Base-by-base conservation (phyloP, 257 asterid species). In the Verbascum thapsus region DNA sequence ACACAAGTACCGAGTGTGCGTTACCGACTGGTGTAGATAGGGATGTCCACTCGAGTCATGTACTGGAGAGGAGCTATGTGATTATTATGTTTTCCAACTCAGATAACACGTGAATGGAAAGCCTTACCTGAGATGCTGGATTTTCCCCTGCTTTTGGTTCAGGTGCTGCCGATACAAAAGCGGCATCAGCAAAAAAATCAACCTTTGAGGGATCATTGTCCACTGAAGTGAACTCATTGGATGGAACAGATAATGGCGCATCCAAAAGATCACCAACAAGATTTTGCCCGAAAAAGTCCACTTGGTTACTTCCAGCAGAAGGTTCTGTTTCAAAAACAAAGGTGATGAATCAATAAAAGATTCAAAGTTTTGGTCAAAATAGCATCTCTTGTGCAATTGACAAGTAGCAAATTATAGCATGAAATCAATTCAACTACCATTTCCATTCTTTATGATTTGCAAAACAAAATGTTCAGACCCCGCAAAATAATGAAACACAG, bases 101-200 rank as follows among this genome's bases (percentile, higher is more conserved):
- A 38, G 58, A 51, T 26, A 26, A 26, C 32, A 26, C 5, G 5
- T 26, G 38, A 12, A 23, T 6, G 59, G n/a, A 35, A 38, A 7
- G 32, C 51, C 68, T 44, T 74, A 94, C 99, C 88, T 80, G 87
- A 60, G 83, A 60, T 44, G 50, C 65, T 62, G 80, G 71, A 63
- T 67, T 54, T 58, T 67, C 77, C 70, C 60, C 79, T 6, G 66
- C 65, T 69, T 79, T 77, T 9, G 60, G 53, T 49, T 53, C 71
- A 13, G 94, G 63, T 35, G 80, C 51, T 65, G 94, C 90, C 19
- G 95, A 87, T 44, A 82, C 88, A 82, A 92, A 94, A 80, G 66
- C 70, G 54, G 94, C 92, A 81, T 78, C 90, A 42, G 95, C 92
- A 80, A 94, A 94, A 74, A 87, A 88, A 81, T 90, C 99, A 69